These are phyloP conservation scores for Metschnikowia gelsemii DNA, from an alignment of 805 yeast genomes.

Conservation along the genomic window DNA sequence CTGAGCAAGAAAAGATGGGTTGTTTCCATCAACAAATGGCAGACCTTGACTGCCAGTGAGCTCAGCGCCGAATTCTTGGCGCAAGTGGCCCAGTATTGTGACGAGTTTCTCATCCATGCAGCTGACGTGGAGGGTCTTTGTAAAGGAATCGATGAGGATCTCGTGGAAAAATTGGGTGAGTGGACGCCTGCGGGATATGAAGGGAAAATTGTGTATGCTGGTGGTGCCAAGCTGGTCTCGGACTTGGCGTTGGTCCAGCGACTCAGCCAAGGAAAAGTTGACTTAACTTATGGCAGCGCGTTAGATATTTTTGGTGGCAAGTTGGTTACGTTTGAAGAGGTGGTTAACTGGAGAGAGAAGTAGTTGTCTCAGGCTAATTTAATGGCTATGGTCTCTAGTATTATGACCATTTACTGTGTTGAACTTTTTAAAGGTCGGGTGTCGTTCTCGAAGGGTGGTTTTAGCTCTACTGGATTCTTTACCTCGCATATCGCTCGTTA, in stretches of 20 bases:
- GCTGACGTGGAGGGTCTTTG: conserved; percentile 99
- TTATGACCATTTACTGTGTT: too few species aligned
- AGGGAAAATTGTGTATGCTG: conserved; percentile 88
- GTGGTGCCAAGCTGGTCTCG: conserved; percentile 78
- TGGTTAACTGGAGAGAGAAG: conserved; percentile 58
- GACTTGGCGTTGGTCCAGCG: conserved; percentile 68
- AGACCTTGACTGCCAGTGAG: conserved; percentile 69
- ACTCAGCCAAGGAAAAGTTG: conserved; percentile 80
- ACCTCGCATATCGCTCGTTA: too few species aligned
- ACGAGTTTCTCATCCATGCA: conserved; percentile 91
- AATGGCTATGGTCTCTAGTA: too few species aligned
- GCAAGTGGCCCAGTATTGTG: conserved; percentile 61
- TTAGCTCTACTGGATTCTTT: too few species aligned
- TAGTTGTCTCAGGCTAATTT: too few species aligned
- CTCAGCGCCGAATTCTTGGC: conserved; percentile 55
- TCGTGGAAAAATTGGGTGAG: conserved; percentile 68
- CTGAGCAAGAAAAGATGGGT: conserved; percentile 58
- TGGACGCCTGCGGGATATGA: conserved; percentile 63
- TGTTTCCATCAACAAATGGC: conserved; percentile 99
- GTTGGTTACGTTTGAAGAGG: conserved; percentile 71
- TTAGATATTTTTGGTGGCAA: conserved; percentile 93
- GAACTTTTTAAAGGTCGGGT: too few species aligned
- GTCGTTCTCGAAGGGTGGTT: too few species aligned
- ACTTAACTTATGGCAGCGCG: conserved; percentile 89
- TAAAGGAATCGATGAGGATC: conserved; percentile 80